Conservation (phyloP, 352 stramenopile species). For the Phytophthora podocarpi region DNA sequence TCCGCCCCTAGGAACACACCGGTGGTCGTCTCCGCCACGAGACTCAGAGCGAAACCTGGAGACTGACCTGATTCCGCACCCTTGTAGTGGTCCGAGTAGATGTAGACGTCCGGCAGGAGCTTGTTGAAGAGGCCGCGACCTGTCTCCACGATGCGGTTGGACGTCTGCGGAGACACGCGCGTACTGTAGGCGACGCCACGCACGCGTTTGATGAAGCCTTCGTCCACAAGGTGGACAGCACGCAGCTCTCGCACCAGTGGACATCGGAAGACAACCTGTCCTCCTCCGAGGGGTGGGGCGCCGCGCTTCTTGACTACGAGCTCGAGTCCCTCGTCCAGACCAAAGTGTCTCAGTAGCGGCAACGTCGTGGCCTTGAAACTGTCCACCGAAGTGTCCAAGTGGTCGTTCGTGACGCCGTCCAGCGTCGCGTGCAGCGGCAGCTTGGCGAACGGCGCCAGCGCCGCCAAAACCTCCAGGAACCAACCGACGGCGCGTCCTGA, state of each 20-base stretch:
- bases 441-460: constrained; percentile 98
- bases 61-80: constrained; percentile 87
- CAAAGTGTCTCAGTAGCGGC: constrained; percentile 96
- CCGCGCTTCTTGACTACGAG: constrained; percentile 93
- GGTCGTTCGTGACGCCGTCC: constrained; percentile 95
- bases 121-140: constrained; percentile 97
- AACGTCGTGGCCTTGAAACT: constrained; percentile 94
- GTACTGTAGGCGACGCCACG: constrained; percentile 96
- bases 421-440: constrained; percentile 94
- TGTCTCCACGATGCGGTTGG: constrained; percentile 97
- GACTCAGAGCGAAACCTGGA: constrained; percentile 92
- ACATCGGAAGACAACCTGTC: constrained; percentile 93
- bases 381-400: constrained; percentile 92
- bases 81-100: constrained; percentile 99
- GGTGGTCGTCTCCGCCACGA: constrained; percentile 98
- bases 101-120: constrained; percentile 99
- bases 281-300: constrained; percentile 80
- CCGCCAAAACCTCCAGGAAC: constrained; percentile 98
- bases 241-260: constrained; percentile 94
- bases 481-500: constrained; percentile 93
- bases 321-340: constrained; percentile 91
- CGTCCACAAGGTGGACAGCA: constrained; percentile 95
- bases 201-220: constrained; percentile 98
- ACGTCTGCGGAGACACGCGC: constrained; percentile 96
- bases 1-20: constrained; percentile 95